Evolutionary conservation across 2,329 filamentous ascomycete species (phyloP).

Genomic region (Ascochyta koolunga): DNA sequence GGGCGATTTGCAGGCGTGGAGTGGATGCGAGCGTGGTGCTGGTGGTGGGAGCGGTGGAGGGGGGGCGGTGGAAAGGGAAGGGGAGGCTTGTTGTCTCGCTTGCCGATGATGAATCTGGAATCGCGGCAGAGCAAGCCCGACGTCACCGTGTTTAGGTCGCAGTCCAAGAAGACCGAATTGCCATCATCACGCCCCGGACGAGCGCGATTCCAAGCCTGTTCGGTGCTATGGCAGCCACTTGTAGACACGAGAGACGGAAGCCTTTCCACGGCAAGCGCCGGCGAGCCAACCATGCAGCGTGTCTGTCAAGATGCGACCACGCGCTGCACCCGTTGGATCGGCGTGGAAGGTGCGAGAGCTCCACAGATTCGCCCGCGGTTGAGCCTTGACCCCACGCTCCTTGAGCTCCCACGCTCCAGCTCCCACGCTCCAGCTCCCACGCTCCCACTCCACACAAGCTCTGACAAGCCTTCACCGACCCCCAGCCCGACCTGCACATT

Average conservation of each 20-base stretch:
- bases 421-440: too few relatives aligned
- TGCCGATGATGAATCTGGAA: constrained; percentile 17
- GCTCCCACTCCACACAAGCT: constrained; percentile 11
- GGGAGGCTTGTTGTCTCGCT: constrained; percentile 16
- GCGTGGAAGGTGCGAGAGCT: constrained; percentile 17
- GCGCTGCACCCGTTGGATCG: constrained; percentile 1
- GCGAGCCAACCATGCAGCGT: not conserved
- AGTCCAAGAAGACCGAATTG: constrained; percentile 4
- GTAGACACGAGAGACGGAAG: too few relatives aligned
- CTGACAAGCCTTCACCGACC: constrained; percentile 1
- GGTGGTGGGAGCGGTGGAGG: constrained; percentile 11
- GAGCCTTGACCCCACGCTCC: constrained; percentile 14
- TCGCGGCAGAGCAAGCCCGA: constrained; percentile 14
- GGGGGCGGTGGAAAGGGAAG: constrained; percentile 1
- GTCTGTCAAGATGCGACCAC: not conserved
- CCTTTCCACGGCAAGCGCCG: too few relatives aligned
- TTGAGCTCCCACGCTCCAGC: too few relatives aligned
- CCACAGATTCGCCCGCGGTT: constrained; percentile 12
- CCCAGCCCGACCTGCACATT: not conserved
- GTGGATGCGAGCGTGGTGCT: constrained; percentile 1
- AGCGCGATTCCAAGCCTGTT: not conserved
- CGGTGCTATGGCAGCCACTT: not conserved
- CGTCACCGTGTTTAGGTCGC: constrained; percentile 17
- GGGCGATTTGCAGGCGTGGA: constrained; percentile 1
- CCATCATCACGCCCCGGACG: constrained; percentile 6